phyloP scores from a whole-genome alignment of 805 yeast species.

The Candida coquimbonensis region DNA sequence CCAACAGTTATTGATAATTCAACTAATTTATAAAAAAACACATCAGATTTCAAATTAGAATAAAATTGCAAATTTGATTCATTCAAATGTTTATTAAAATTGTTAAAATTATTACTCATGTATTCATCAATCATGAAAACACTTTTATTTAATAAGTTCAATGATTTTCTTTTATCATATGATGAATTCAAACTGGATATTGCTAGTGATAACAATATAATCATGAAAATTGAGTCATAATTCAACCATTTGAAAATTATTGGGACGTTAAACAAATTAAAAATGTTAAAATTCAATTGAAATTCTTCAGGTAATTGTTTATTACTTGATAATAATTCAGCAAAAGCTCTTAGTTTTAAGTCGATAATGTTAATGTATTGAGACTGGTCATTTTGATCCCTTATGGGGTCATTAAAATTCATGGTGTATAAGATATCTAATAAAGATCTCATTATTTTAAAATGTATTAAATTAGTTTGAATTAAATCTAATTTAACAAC shows the following conservation, averaged over 20 bases:
- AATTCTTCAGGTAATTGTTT: not conserved
- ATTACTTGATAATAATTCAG: constrained; percentile 1
- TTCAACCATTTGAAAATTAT: constrained; percentile 3
- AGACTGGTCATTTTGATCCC: not conserved
- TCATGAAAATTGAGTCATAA: constrained; percentile 3
- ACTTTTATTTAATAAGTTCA: constrained; percentile 1
- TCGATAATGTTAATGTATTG: not conserved
- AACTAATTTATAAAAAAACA: constrained; percentile 10
- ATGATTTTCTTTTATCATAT: constrained; percentile 18
- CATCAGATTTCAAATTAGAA: constrained; percentile 1
- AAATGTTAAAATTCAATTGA: not conserved
- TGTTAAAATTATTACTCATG: not conserved
- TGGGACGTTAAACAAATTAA: not conserved
- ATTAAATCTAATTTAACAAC: not conserved
- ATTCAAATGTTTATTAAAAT: not conserved
- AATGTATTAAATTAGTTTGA: not conserved
- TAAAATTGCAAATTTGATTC: not conserved
- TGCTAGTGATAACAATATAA: constrained; percentile 10
- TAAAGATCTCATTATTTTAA: not conserved
- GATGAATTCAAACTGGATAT: constrained; percentile 10
- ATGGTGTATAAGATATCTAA: constrained; percentile 2
- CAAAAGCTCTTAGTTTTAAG: constrained; percentile 2
- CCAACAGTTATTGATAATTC: constrained; percentile 11
- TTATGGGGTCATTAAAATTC: not conserved
- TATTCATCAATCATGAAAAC: constrained; percentile 1